phyloP scores from a whole-genome alignment of 768 basidiomycete genomes.

The Pulveroboletus sp. region DNA sequence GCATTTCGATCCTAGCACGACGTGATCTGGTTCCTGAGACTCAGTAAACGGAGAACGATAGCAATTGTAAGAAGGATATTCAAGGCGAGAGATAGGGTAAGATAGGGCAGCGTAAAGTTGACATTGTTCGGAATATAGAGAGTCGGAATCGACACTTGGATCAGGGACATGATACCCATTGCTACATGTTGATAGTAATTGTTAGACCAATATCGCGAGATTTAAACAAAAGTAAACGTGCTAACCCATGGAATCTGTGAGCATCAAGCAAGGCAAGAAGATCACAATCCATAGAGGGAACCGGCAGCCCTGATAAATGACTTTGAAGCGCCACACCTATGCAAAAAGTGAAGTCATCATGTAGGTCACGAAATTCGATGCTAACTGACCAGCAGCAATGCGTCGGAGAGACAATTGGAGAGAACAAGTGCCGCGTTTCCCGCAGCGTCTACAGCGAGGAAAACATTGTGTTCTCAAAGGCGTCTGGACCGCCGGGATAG shows the following conservation, averaged over 20 bases:
- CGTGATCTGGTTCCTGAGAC: conserved; percentile 11
- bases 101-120: conserved; percentile 24
- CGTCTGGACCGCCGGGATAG: conserved; percentile 31
- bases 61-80: conserved; percentile 33
- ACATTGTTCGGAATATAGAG: conserved; percentile 4
- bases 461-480: conserved; percentile 20
- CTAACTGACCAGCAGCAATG: conserved; percentile 16
- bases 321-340: conserved; percentile 18
- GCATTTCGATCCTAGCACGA: conserved; percentile 22
- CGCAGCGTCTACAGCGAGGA: conserved; percentile 13
- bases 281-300: conserved; percentile 8
- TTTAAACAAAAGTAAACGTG: not conserved
- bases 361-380: not conserved
- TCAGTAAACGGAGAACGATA: conserved; percentile 31
- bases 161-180: conserved; percentile 6
- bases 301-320: conserved; percentile 11
- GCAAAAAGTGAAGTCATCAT: not conserved
- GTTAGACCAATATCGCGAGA: not conserved
- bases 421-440: conserved; percentile 12
- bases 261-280: conserved; percentile 7
- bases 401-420: conserved; percentile 16
- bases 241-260: conserved; percentile 10
- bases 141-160: conserved; percentile 12
- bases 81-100: conserved; percentile 25
- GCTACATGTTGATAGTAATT: not conserved